These are phyloP conservation scores for Porcisia hertigi DNA, from an alignment of 208 protist species.

Conservation along the genomic window DNA sequence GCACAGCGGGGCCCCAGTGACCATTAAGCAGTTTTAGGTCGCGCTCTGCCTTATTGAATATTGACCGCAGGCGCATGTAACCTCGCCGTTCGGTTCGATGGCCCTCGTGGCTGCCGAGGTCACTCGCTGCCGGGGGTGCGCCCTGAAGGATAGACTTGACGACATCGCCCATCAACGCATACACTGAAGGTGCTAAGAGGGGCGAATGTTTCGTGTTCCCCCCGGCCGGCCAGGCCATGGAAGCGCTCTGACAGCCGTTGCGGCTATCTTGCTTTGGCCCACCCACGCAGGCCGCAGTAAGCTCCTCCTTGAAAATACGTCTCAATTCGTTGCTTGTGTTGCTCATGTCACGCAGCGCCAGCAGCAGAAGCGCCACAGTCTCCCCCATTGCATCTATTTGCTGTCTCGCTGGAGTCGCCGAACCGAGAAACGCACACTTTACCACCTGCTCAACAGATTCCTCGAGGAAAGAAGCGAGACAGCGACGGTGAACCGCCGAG, in stretches of 20 bases:
- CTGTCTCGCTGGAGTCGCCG: background rate
- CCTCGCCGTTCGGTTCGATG: background rate
- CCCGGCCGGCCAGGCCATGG: background rate
- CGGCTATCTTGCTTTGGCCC: background rate
- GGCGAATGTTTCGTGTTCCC: background rate
- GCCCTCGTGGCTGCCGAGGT: background rate
- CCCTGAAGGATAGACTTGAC: background rate
- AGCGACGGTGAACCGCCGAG: background rate
- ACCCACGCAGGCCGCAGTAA: background rate
- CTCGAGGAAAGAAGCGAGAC: background rate
- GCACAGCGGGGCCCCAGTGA: background rate
- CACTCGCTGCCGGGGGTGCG: background rate
- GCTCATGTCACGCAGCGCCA: background rate
- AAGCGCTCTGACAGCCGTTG: background rate
- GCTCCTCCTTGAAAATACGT: constrained; percentile 1
- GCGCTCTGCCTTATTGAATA: background rate
- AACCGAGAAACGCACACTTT: background rate
- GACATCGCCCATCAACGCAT: background rate
- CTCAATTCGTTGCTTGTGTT: background rate
- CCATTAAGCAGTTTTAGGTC: background rate
- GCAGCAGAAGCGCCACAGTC: constrained; percentile 11
- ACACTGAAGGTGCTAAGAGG: background rate
- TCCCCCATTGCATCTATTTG: background rate
- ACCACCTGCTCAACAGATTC: background rate
- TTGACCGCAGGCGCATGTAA: background rate